Percentiles rank a stretch among this genome's conserved stretches.
These are phyloP conservation scores for Sphaerostilbella broomeana DNA, from an alignment of 2,329 filamentous ascomycete genomes.

Conservation along the genomic window DNA sequence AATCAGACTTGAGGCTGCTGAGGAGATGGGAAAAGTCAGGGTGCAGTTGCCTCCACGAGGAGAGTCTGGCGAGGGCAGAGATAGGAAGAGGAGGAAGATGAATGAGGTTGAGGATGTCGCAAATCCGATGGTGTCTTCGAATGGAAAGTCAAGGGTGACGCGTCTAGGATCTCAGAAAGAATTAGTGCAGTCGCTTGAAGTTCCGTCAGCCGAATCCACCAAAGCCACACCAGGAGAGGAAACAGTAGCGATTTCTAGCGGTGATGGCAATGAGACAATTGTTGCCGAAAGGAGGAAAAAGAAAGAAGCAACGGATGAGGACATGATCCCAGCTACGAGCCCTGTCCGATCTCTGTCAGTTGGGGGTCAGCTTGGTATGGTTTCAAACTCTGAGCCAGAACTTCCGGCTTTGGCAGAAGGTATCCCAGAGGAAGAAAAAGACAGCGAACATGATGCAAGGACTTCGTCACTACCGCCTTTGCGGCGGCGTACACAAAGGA, in stretches of 20 bases:
- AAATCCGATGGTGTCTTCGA: neutral
- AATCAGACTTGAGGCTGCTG: constrained; percentile 34
- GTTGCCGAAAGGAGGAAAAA: constrained; percentile 12
- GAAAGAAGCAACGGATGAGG: constrained; percentile 23
- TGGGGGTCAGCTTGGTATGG: constrained; percentile 16
- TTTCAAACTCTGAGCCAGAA: constrained; percentile 27
- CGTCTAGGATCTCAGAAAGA: constrained; percentile 22
- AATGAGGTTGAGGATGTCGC: neutral
- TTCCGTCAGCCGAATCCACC: constrained; percentile 22
- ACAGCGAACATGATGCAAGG: constrained; percentile 13
- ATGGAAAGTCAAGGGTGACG: no score
- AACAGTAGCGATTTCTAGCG: constrained; percentile 7
- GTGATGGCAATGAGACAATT: constrained; percentile 9
- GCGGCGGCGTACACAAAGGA: constrained; percentile 7
- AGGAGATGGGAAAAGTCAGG: constrained; percentile 36
- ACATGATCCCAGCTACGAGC: constrained; percentile 35
- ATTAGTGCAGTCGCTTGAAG: constrained; percentile 20
- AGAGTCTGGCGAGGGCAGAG: constrained; percentile 18
- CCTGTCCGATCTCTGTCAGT: constrained; percentile 27
- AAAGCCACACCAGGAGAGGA: constrained; percentile 27
- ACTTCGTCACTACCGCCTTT: constrained; percentile 5
- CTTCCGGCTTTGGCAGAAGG: constrained; percentile 25
- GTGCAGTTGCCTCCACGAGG: constrained; percentile 23
- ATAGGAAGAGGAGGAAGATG: constrained; percentile 23
- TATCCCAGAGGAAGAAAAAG: constrained; percentile 13